Evolutionary conservation across 371 early-diverging fungal genomes (phyloP).

Genomic region (Mortierella sp.): DNA sequence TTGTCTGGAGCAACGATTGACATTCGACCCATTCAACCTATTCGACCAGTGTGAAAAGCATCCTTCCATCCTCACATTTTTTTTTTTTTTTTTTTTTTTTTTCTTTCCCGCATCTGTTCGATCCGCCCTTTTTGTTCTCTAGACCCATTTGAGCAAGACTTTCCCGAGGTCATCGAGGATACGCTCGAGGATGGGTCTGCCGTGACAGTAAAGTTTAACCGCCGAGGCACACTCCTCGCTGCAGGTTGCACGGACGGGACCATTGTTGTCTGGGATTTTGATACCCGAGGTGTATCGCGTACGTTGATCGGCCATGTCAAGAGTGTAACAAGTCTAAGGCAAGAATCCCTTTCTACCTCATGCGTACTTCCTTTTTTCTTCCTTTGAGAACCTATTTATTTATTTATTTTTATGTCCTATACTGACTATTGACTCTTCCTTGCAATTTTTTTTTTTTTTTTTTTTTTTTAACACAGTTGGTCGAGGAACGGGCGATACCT

Average conservation of each 20-base stretch:
- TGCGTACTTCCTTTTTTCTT: neutral
- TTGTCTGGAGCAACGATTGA: too few species aligned
- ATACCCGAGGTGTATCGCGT: constrained; percentile 80
- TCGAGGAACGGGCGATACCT: constrained; percentile 75
- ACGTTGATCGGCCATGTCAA: constrained; percentile 78
- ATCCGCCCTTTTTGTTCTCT: neutral
- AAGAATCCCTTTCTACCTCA: constrained; percentile 12
- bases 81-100: neutral
- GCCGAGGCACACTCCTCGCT: constrained; percentile 80
- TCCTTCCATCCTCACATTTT: neutral
- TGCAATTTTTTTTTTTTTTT: neutral
- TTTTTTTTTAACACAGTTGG: constrained; percentile 60
- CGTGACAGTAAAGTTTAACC: constrained; percentile 72
- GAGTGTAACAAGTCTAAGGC: constrained; percentile 82
- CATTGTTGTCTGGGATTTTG: constrained; percentile 89
- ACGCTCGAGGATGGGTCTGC: constrained; percentile 81
- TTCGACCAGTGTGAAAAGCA: neutral
- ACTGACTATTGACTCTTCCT: neutral
- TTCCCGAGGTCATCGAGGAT: constrained; percentile 83
- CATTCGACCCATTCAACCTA: too few species aligned
- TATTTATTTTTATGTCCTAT: neutral
- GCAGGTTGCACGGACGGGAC: constrained; percentile 86
- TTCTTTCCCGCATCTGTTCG: neutral
- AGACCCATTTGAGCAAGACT: constrained; percentile 91
- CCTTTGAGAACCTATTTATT: neutral